Evolutionary conservation across 257 asterid genomes (phyloP).

Genomic region (Ehretia macrophylla): DNA sequence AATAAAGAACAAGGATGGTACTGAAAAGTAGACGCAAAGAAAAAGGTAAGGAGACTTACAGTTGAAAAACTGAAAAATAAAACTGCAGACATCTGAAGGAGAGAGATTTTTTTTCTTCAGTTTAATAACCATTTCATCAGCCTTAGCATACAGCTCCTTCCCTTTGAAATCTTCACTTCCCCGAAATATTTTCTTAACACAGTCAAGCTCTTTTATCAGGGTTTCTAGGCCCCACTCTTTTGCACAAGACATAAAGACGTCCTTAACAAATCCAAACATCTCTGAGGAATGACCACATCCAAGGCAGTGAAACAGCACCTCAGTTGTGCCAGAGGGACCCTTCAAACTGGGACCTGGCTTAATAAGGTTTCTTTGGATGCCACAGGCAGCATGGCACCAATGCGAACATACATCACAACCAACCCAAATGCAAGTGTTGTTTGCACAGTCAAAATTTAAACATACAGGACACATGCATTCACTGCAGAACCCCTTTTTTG

Average conservation of each 20-base stretch:
- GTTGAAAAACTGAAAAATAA: constrained; percentile 65
- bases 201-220: constrained; percentile 72
- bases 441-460: constrained; percentile 75
- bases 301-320: constrained; percentile 83
- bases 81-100: constrained; percentile 65
- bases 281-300: constrained; percentile 82
- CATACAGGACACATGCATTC: constrained; percentile 96
- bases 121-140: constrained; percentile 58
- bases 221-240: constrained; percentile 67
- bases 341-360: constrained; percentile 65
- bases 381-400: constrained; percentile 92
- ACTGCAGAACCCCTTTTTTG: constrained; percentile 79
- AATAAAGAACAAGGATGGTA: neutral
- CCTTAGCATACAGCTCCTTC: constrained; percentile 61
- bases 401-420: constrained; percentile 89
- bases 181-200: constrained; percentile 54
- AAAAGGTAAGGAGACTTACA: constrained; percentile 49
- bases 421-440: constrained; percentile 89
- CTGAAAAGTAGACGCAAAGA: constrained; percentile 6
- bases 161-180: constrained; percentile 86
- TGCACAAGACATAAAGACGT: constrained; percentile 61
- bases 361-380: constrained; percentile 62
- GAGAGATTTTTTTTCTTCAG: constrained; percentile 52
- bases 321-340: constrained; percentile 62
- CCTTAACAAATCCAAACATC: constrained; percentile 94